Conservation (phyloP, 768 basidiomycete species). For the Nidula microcarpa region DNA sequence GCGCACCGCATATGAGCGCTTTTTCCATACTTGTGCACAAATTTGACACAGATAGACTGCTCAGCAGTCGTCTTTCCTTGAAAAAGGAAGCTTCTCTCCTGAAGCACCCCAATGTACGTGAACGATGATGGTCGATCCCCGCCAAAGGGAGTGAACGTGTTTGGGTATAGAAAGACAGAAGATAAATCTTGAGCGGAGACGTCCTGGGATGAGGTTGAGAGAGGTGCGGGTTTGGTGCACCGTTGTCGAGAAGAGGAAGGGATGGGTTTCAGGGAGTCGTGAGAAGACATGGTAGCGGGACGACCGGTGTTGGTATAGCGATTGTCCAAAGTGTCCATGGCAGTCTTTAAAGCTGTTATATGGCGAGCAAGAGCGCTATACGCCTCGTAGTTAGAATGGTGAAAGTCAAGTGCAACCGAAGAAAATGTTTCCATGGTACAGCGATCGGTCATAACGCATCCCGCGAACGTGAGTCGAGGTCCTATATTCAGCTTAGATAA, state of each 20-base stretch:
- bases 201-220: no score
- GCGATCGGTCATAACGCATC: neutral
- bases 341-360: neutral
- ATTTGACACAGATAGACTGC: slow-evolving; percentile 22
- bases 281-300: no score
- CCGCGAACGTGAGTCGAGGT: neutral
- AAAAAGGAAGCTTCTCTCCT: slow-evolving; percentile 11
- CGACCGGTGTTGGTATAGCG: neutral
- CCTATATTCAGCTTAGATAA: neutral
- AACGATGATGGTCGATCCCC: slow-evolving; percentile 9
- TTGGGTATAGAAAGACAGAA: slow-evolving; percentile 7
- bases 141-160: slow-evolving; percentile 5
- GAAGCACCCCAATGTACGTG: slow-evolving; percentile 8
- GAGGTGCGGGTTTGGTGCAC: no score
- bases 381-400: neutral
- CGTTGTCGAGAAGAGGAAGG: no score
- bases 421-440: neutral
- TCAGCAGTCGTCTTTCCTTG: slow-evolving; percentile 5
- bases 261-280: no score
- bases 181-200: neutral
- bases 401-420: neutral
- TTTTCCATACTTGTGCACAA: slow-evolving; percentile 17
- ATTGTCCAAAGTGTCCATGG: neutral
- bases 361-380: neutral
- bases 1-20: slow-evolving; percentile 19